Conservation (phyloP, 2,329 filamentous ascomycete genomes). For the Trichoderma koningii region DNA sequence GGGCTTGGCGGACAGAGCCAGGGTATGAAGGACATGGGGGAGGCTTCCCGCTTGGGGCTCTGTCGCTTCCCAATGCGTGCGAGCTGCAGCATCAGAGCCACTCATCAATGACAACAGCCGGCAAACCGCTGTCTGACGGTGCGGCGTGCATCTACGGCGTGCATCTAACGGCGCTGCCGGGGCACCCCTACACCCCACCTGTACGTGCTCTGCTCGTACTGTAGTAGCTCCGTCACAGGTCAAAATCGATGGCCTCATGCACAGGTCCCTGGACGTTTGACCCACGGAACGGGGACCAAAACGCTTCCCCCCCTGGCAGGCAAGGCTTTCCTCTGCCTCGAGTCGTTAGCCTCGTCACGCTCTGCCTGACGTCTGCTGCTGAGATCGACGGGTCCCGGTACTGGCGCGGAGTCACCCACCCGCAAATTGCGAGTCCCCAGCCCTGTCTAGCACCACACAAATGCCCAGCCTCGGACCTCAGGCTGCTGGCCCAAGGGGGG, state of each 20-base stretch:
- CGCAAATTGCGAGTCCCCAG: constrained; percentile 14
- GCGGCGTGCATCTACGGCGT: constrained; percentile 4
- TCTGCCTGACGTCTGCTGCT: constrained; percentile 22
- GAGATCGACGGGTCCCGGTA: constrained; percentile 27
- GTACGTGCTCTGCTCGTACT: no score
- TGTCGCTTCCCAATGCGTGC: no score
- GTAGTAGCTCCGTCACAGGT: neutral
- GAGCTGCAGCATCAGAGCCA: neutral
- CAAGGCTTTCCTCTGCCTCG: constrained; percentile 26
- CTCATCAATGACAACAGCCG: neutral
- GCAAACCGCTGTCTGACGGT: neutral
- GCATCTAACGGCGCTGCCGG: constrained; percentile 15
- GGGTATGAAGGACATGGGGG: no score
- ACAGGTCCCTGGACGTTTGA: constrained; percentile 21
- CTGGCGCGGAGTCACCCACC: constrained; percentile 18
- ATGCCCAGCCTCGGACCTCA: constrained; percentile 25
- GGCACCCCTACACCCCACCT: neutral
- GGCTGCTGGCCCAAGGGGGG: constrained; percentile 26
- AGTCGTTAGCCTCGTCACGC: constrained; percentile 26
- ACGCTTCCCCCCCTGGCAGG: constrained; percentile 11
- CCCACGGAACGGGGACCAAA: constrained; percentile 25
- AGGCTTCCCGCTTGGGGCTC: no score
- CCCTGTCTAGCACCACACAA: constrained; percentile 18
- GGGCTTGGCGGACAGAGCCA: no score
- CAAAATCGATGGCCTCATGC: constrained; percentile 15